Conservation (phyloP, 768 basidiomycete genomes). For the Tricholoma furcatifolium region DNA sequence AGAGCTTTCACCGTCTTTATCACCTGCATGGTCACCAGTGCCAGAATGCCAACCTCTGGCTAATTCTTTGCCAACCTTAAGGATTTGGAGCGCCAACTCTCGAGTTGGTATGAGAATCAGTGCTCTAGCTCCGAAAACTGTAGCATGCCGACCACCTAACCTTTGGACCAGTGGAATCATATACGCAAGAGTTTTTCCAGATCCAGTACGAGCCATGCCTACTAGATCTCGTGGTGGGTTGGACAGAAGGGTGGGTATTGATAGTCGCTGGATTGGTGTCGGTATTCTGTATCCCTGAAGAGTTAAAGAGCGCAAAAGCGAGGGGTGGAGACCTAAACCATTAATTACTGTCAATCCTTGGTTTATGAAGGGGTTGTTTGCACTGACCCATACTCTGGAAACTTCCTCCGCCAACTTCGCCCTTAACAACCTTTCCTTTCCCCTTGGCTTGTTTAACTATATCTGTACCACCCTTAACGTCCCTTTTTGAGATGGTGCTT, state of each 20-base stretch:
- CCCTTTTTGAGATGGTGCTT: constrained; percentile 66
- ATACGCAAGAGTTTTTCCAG: constrained; percentile 96
- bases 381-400: constrained; percentile 93
- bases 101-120: constrained; percentile 89
- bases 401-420: constrained; percentile 87
- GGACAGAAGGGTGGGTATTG: constrained; percentile 82
- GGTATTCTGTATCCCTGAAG: constrained; percentile 94
- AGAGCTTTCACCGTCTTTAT: constrained; percentile 55
- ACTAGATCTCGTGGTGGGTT: constrained; percentile 90
- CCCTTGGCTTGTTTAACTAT: constrained; percentile 77
- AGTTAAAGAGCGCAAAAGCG: constrained; percentile 78
- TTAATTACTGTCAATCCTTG: constrained; percentile 1
- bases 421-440: constrained; percentile 66
- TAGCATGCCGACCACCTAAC: constrained; percentile 76
- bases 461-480: constrained; percentile 74
- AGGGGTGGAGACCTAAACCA: constrained; percentile 72
- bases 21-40: constrained; percentile 71
- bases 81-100: constrained; percentile 90
- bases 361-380: constrained; percentile 1
- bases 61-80: constrained; percentile 95
- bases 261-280: constrained; percentile 91
- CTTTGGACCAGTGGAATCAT: constrained; percentile 89
- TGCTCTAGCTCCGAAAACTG: constrained; percentile 80
- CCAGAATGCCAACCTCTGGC: constrained; percentile 72
- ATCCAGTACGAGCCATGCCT: constrained; percentile 98